Percentiles rank a stretch among this genome's conserved stretches.
Conservation (phyloP, 2,329 filamentous ascomycete species). For the Penicillium occitanis region DNA sequence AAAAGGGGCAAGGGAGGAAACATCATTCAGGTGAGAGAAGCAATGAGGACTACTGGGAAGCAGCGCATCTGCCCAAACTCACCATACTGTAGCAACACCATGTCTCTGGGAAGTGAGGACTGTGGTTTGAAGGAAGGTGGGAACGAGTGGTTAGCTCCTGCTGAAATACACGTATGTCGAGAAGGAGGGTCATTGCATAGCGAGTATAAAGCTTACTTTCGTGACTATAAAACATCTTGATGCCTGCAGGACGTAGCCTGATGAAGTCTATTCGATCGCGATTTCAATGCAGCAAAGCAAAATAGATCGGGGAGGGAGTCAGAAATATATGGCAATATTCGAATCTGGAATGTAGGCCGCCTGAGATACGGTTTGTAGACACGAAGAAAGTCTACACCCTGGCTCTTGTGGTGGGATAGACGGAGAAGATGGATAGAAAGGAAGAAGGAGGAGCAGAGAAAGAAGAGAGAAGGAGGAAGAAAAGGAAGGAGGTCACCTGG, state of each 20-base stretch:
- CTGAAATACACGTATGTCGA: conserved; percentile 2
- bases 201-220: conserved; percentile 64
- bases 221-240: conserved; percentile 87
- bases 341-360: background rate
- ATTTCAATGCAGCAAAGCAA: background rate
- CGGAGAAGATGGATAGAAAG: conserved; percentile 13
- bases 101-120: conserved; percentile 83
- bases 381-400: conserved; percentile 1
- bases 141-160: conserved; percentile 6
- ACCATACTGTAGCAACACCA: conserved; percentile 95
- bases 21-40: background rate
- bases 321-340: background rate
- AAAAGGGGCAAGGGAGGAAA: background rate
- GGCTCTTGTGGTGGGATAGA: background rate
- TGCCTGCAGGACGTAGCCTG: background rate
- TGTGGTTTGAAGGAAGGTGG: conserved; percentile 30
- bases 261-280: background rate
- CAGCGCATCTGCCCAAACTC: conserved; percentile 33
- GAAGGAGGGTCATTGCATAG: background rate
- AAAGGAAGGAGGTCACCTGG: conserved; percentile 10
- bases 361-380: background rate
- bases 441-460: conserved; percentile 17
- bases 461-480: conserved; percentile 2
- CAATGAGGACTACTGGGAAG: conserved; percentile 8
- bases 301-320: background rate